These are phyloP conservation scores for Senecio squalidus DNA, from an alignment of 140 eudicot species.

Conservation along the genomic window DNA sequence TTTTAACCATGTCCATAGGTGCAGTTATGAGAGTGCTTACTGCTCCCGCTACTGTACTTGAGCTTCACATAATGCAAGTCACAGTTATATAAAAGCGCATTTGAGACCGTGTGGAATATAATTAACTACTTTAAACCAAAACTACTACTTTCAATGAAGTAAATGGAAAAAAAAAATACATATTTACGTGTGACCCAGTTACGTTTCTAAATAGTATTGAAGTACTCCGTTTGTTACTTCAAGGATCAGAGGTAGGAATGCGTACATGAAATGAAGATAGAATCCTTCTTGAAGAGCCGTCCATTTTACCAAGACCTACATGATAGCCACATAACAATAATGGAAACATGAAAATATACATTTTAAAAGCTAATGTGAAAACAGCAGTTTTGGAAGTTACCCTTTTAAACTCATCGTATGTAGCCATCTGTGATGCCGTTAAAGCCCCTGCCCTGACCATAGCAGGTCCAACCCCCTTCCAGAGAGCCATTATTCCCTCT, in stretches of 20 bases:
- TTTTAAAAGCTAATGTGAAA: conserved; percentile 6
- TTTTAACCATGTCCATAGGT: conserved; percentile 90
- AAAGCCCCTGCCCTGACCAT: conserved; percentile 90
- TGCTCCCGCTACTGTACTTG: conserved; percentile 82
- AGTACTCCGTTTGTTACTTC: no score
- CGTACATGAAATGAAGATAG: conserved; percentile 67
- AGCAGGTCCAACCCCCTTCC: conserved; percentile 98
- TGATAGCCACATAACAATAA: conserved; percentile 17
- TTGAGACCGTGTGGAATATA: no score
- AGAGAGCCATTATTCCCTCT: conserved; percentile 80
- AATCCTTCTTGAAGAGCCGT: conserved; percentile 86
- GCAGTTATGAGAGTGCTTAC: conserved; percentile 84
- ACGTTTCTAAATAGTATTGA: not conserved
- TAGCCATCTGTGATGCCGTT: conserved; percentile 90
- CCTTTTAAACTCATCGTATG: conserved; percentile 93
- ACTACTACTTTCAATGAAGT: no score
- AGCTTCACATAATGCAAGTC: conserved; percentile 45
- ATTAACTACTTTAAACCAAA: no score
- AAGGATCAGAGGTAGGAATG: conserved; percentile 13
- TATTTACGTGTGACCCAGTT: no score
- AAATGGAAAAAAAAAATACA: no score
- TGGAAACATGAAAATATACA: not conserved
- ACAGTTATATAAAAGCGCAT: conserved; percentile 14
- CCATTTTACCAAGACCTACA: conserved; percentile 62
- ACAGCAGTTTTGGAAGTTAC: conserved; percentile 35